Evolutionary conservation across 306 rosid genomes (phyloP), one percentile per base, ranked within the genome.

Genomic region (Cicer pinnatifidum): DNA sequence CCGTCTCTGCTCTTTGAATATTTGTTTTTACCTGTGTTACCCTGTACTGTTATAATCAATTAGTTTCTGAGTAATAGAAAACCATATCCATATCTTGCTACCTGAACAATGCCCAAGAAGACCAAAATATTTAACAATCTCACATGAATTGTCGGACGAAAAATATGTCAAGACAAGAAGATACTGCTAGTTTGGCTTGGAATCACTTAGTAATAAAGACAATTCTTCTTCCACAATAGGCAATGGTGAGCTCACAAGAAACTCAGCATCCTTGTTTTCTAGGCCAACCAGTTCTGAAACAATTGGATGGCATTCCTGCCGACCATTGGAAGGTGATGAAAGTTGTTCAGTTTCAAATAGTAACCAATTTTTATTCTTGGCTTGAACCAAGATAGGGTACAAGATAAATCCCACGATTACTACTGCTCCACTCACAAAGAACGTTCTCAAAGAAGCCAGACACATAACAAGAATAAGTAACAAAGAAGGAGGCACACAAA

Each of bases 391-490:
- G 60, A 82, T 1, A 81, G 90, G 94, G 83, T 93, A 84, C 38
- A 93, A 74, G 47, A 88, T 50, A 73, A 87, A 51, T 66, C 98
- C 98, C 4, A 83, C 12, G 8, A 70, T 50, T 66, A 89, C 75
- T 7, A 88, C 86, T 6, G 84, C 78, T 52, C 91, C 88, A 70
- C 88, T 88, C 23, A 89, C 85, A 41, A 93, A 11, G 73, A 89
- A 84, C 1, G 98, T 93, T 72, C 73, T 78, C 56, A 62, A 64
- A 67, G 98, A 84, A 82, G 98, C 98, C 82, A 93, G 75, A 65
- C 90, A 88, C 89, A 93, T 93, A 11, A 93, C 98, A 69, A 93
- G 87, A 64, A 91, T 45, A 77, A 93, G 97, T 83, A 91, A 62
- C 17, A 85, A 60, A 20, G 94, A 47, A 35, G 98, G 89, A 70